These are phyloP conservation scores for Debaryomyces coudertii DNA, from an alignment of 1,139 yeast species.

Conservation along the genomic window DNA sequence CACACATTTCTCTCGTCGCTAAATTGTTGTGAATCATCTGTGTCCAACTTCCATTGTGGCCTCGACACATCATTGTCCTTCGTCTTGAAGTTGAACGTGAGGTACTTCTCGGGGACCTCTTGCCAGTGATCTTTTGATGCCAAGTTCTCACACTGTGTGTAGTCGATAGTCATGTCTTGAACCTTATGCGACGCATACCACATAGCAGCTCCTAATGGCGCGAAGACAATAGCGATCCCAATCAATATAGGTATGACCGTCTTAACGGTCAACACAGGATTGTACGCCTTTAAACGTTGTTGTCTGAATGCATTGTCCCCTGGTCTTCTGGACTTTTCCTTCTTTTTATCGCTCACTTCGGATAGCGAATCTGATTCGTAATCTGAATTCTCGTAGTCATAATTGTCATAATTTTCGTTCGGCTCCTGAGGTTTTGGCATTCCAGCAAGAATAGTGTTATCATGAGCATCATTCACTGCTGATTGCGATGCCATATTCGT, in stretches of 20 bases:
- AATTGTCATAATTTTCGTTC: slow-evolving; percentile 1
- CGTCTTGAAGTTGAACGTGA: slow-evolving; percentile 54
- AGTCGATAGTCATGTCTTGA: slow-evolving; percentile 80
- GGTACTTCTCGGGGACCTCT: slow-evolving; percentile 64
- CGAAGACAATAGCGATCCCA: slow-evolving; percentile 76
- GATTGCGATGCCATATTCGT: slow-evolving; percentile 3
- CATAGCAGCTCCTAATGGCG: slow-evolving; percentile 92
- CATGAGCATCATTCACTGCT: slow-evolving; percentile 3
- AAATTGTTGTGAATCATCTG: slow-evolving; percentile 53
- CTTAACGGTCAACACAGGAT: slow-evolving; percentile 88
- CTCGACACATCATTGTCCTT: slow-evolving; percentile 12
- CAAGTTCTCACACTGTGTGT: slow-evolving; percentile 66
- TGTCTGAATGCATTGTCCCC: slow-evolving; percentile 68
- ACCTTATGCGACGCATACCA: slow-evolving; percentile 77
- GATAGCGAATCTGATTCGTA: slow-evolving; percentile 15
- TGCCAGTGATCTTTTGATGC: slow-evolving; percentile 60
- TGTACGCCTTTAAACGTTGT: slow-evolving; percentile 43
- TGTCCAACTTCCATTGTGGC: slow-evolving; percentile 60
- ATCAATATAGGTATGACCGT: slow-evolving; percentile 84
- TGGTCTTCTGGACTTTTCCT: slow-evolving; percentile 54
- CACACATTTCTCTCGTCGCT: slow-evolving; percentile 69
- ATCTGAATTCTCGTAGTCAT: slow-evolving; percentile 13
- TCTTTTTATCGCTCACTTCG: slow-evolving; percentile 19
- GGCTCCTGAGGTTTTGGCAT: background rate
- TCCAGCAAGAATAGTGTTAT: background rate